Evolutionary conservation across 192 early-diverging fungal genomes (phyloP).

Genomic region (Coemansia sp.): DNA sequence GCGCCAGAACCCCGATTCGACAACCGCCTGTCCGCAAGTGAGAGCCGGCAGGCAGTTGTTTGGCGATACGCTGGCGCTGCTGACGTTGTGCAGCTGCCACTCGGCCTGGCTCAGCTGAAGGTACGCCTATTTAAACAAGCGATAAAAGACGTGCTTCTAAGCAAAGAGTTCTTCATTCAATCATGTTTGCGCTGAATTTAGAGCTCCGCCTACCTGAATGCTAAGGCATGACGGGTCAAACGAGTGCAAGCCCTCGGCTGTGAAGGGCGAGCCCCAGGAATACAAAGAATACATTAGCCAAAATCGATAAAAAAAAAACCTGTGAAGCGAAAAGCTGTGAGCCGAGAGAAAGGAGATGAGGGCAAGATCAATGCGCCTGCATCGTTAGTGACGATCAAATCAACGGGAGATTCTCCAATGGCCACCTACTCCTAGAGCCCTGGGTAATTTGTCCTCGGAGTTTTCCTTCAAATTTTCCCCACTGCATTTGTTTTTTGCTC

Average conservation of each 20-base stretch:
- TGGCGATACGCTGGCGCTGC: slow-evolving; percentile 31
- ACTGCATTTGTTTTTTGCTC: background rate
- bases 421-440: background rate
- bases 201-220: slow-evolving; percentile 24
- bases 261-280: slow-evolving; percentile 48
- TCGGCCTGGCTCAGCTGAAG: slow-evolving; percentile 43
- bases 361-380: background rate
- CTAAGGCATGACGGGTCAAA: slow-evolving; percentile 48
- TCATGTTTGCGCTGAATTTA: background rate
- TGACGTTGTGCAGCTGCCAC: slow-evolving; percentile 39
- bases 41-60: slow-evolving; percentile 35
- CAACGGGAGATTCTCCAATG: background rate
- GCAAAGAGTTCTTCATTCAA: background rate
- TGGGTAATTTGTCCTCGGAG: background rate
- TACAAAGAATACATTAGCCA: slow-evolving; percentile 38
- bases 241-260: slow-evolving; percentile 31
- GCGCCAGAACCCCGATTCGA: slow-evolving; percentile 48
- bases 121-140: slow-evolving; percentile 27
- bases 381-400: background rate
- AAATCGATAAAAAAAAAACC: background rate
- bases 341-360: background rate
- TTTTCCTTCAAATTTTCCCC: background rate
- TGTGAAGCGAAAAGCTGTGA: background rate
- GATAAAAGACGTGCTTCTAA: background rate
- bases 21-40: slow-evolving; percentile 7